These are phyloP conservation scores for Medicago lupulina DNA, from an alignment of 306 rosid genomes.

Conservation along the genomic window DNA sequence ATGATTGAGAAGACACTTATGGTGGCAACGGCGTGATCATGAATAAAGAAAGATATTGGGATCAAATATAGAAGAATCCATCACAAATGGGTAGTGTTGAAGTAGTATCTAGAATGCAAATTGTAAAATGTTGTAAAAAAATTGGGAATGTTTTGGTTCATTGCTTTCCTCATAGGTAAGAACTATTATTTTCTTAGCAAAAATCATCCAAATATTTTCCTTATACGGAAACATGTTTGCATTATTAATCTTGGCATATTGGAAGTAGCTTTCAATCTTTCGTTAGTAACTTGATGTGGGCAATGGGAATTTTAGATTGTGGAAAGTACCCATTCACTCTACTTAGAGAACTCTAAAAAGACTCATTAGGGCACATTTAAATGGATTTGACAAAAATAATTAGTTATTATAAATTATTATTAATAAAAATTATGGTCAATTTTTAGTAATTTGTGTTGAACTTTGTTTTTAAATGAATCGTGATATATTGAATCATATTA, in stretches of 20 bases:
- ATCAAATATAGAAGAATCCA: constrained; percentile 7
- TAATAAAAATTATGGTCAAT: no score
- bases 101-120: constrained; percentile 18
- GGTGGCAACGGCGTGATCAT: constrained; percentile 33
- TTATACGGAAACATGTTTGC: constrained; percentile 44
- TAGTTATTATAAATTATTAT: no score
- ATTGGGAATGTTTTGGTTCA: constrained; percentile 38
- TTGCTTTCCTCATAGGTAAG: constrained; percentile 44
- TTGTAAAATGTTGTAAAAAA: constrained; percentile 36
- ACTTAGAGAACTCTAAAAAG: constrained; percentile 23
- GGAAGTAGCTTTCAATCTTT: constrained; percentile 50
- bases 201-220: constrained; percentile 39
- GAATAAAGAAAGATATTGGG: constrained; percentile 35
- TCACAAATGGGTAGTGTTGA: constrained; percentile 33
- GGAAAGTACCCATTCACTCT: constrained; percentile 44
- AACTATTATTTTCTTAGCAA: constrained; percentile 29
- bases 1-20: constrained; percentile 37
- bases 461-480: no score
- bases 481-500: no score
- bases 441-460: no score
- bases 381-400: background rate
- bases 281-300: constrained; percentile 47
- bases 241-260: constrained; percentile 38
- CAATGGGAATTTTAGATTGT: constrained; percentile 39
- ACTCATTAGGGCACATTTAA: background rate